Conservation (phyloP, 176 grass and related monocot species). For the Metroxylon sagu region DNA sequence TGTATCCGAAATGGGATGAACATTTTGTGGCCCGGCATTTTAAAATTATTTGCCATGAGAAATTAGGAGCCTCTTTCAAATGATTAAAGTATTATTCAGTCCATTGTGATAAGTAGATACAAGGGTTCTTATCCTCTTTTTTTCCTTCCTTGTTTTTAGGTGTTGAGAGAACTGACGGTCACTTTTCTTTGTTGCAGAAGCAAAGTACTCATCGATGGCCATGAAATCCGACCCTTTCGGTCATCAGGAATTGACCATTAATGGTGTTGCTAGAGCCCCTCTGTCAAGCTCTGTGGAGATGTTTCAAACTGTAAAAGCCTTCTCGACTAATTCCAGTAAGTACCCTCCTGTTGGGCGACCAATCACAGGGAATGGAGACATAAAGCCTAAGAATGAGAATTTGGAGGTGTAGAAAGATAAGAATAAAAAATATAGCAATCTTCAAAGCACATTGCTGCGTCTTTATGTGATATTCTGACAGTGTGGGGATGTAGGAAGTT, state of each 20-base stretch:
- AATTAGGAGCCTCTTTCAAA: background rate
- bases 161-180: background rate
- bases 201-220: constrained; percentile 39
- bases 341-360: constrained; percentile 33
- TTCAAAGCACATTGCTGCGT: constrained; percentile 23
- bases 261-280: constrained; percentile 38
- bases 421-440: constrained; percentile 18
- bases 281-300: constrained; percentile 32
- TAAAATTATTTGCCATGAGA: background rate
- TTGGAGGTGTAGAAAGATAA: constrained; percentile 10
- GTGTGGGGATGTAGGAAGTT: constrained; percentile 26
- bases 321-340: constrained; percentile 44
- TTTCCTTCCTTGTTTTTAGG: background rate
- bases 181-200: constrained; percentile 32
- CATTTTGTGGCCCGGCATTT: background rate
- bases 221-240: constrained; percentile 42
- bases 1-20: background rate
- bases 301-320: constrained; percentile 38
- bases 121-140: background rate
- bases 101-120: background rate
- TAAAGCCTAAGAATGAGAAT: constrained; percentile 44
- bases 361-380: constrained; percentile 37
- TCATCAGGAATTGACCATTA: constrained; percentile 37
- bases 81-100: background rate
- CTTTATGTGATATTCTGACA: constrained; percentile 20